Base-by-base conservation (phyloP, 2,329 filamentous ascomycete species). In the Neofusicoccum sp. region DNA sequence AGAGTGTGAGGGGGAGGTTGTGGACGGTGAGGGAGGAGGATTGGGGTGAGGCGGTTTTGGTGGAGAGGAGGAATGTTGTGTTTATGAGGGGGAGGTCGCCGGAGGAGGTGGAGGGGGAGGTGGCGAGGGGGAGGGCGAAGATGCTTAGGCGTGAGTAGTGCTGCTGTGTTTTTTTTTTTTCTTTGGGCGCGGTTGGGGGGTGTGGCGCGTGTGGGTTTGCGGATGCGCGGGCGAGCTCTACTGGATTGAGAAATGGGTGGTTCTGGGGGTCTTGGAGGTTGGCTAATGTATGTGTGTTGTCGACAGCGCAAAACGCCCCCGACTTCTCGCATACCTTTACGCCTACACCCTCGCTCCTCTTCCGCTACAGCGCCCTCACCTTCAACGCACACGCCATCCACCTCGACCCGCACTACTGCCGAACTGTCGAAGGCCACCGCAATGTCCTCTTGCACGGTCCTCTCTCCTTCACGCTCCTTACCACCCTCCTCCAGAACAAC, bases 311-410 rank as follows among this genome's bases (percentile, higher is more conserved):
- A 22, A 70, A 77, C 2, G 64, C 76, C n/a, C 80, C 87, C 0
- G 80, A 84, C 50, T 85, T 87, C 68, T 79, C 78, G 16, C 81
- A 90, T 68, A 78, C 79, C 0, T 78, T 97, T 29, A 84, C 78
- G 0, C 92, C 93, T 0, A 88, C 88, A 2, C 81, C 85, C 2
- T 80, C 84, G 4, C 84, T 97, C 4, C 86, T 99, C 61, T 97
- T 96, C 79, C 87, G 93, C 64, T 98, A 94, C 81, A 66, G 61
- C 58, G 44, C 58, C 6, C 85, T 99, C 37, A 94, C 91, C 2
- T 93, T 92, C 81, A 99, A 99, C 76, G 92, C 92, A 1, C 95
- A 99, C 77, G 83, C 85, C 14, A 97, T 99, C 69, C 95, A 99
- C 77, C 83, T 96, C 28, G 91, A 97, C 74, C 84, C 83, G 1